These are phyloP conservation scores for Alternaria panax DNA, from an alignment of 2,329 filamentous ascomycete genomes.

Conservation along the genomic window DNA sequence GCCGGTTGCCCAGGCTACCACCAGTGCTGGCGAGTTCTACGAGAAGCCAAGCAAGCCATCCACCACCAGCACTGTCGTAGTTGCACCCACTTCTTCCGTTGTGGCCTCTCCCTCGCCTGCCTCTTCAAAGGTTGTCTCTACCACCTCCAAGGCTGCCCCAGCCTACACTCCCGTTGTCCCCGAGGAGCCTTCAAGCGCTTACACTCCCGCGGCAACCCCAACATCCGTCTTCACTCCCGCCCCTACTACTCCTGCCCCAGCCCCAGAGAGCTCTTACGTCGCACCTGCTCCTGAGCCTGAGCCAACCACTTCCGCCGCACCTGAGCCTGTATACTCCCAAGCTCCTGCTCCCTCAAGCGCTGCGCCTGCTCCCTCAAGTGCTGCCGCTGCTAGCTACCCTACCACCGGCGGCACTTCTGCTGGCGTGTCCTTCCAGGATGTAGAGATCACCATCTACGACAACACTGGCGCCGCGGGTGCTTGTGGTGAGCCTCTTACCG, in stretches of 20 bases:
- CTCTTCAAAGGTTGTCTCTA: constrained; percentile 8
- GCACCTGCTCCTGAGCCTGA: constrained; percentile 14
- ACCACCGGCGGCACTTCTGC: constrained; percentile 6
- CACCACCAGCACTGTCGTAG: constrained; percentile 23
- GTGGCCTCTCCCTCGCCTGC: constrained; percentile 20
- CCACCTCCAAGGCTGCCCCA: constrained; percentile 11
- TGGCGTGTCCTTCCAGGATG: constrained; percentile 24
- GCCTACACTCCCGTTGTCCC: constrained; percentile 21
- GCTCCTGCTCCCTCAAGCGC: constrained; percentile 11
- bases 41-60: constrained; percentile 32
- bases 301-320: constrained; percentile 7
- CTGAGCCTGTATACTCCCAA: constrained; percentile 8
- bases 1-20: constrained; percentile 24
- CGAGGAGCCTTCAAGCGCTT: constrained; percentile 20
- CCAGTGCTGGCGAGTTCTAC: constrained; percentile 33
- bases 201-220: constrained; percentile 18
- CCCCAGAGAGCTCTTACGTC: constrained; percentile 11
- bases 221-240: constrained; percentile 7
- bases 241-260: constrained; percentile 19
- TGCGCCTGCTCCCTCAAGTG: constrained; percentile 9
- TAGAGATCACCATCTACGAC: constrained; percentile 48
- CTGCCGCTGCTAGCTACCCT: constrained; percentile 8
- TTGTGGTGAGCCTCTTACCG: constrained; percentile 38
- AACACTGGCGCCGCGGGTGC: constrained; percentile 37
- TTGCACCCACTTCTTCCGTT: constrained; percentile 18